These are phyloP conservation scores for Trichoderma virens DNA, from an alignment of 495 filamentous ascomycete species.

Conservation along the genomic window DNA sequence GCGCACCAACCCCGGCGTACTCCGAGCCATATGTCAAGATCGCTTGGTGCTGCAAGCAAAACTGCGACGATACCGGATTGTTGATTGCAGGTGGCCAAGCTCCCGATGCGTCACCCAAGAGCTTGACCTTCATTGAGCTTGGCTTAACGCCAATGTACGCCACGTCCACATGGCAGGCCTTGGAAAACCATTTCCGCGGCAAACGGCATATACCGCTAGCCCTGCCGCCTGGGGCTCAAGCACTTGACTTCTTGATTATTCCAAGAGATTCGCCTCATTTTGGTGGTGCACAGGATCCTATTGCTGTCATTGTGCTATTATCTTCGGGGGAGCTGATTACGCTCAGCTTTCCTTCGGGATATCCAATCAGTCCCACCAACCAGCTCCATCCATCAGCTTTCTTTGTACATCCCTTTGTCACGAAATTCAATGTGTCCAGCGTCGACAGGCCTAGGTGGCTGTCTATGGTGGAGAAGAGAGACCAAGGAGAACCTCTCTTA, in stretches of 20 bases:
- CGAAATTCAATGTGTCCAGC: slow-evolving; percentile 53
- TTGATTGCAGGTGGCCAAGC: slow-evolving; percentile 74
- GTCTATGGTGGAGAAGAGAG: slow-evolving; percentile 70
- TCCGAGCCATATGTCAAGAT: slow-evolving; percentile 64
- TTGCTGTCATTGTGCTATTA: slow-evolving; percentile 70
- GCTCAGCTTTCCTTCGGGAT: slow-evolving; percentile 82
- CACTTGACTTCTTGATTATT: slow-evolving; percentile 75
- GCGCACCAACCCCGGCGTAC: slow-evolving; percentile 29
- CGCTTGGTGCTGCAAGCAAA: slow-evolving; percentile 84
- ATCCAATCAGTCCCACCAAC: slow-evolving; percentile 84
- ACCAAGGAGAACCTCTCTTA: slow-evolving; percentile 64
- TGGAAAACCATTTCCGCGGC: slow-evolving; percentile 67
- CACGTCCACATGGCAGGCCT: slow-evolving; percentile 79
- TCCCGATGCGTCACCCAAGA: slow-evolving; percentile 55
- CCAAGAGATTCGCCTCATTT: slow-evolving; percentile 78
- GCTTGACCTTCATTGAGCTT: slow-evolving; percentile 81
- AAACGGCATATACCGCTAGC: slow-evolving; percentile 63
- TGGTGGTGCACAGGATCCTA: slow-evolving; percentile 79
- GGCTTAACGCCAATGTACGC: slow-evolving; percentile 83
- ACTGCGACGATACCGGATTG: slow-evolving; percentile 86
- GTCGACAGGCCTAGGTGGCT: slow-evolving; percentile 78
- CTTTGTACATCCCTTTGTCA: slow-evolving; percentile 83
- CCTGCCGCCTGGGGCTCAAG: slow-evolving; percentile 69
- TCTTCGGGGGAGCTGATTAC: slow-evolving; percentile 82
- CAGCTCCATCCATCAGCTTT: slow-evolving; percentile 76